Conservation (phyloP, 129 eudicot genomes). For the Artemisia annua region DNA sequence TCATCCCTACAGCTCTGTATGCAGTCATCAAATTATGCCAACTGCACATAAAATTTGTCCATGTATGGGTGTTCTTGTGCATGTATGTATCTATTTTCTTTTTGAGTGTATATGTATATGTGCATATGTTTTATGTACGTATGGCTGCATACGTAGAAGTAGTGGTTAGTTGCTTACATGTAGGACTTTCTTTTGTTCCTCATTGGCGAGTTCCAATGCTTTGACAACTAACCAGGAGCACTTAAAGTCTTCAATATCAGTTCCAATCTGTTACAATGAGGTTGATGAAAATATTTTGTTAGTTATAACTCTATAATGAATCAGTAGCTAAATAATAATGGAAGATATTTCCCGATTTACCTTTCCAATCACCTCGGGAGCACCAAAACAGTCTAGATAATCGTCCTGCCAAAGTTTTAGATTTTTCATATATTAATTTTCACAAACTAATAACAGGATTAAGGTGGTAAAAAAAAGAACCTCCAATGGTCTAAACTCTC, state of each 20-base stretch:
- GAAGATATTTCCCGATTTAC: conserved; percentile 26
- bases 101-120: neutral
- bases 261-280: conserved; percentile 60
- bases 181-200: conserved; percentile 70
- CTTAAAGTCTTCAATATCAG: conserved; percentile 86
- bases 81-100: neutral
- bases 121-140: neutral
- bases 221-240: conserved; percentile 94
- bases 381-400: neutral
- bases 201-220: conserved; percentile 66
- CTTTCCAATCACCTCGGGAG: conserved; percentile 55
- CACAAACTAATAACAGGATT: neutral
- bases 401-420: conserved; percentile 55
- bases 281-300: conserved; percentile 4
- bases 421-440: neutral
- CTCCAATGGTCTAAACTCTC: conserved; percentile 1
- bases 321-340: conserved; percentile 1
- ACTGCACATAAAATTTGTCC: neutral
- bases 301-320: conserved; percentile 7
- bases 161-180: conserved; percentile 37
- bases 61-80: neutral
- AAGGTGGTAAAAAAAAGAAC: neutral
- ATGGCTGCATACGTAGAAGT: neutral
- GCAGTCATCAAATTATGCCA: too few relatives aligned
- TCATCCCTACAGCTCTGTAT: too few relatives aligned